Base-by-base conservation (phyloP, 768 basidiomycete genomes). In the Collybia nuda region DNA sequence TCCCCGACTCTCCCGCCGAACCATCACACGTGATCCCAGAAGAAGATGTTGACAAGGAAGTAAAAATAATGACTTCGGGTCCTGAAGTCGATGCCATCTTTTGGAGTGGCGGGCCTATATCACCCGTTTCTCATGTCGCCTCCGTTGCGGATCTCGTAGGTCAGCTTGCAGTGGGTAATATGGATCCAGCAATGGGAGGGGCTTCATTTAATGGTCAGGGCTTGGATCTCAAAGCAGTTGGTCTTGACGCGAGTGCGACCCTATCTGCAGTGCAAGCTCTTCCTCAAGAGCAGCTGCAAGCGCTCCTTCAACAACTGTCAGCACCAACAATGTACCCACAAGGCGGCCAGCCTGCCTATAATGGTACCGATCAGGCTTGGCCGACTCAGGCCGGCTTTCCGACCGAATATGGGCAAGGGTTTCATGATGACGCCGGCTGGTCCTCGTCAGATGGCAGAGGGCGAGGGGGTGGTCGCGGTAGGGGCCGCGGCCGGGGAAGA, bases 1-100 rank as follows among this genome's bases (percentile, higher is more conserved):
- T 92, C 58, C 91, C 91, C 39, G 88, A 91, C 43, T 80, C 84
- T 51, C 87, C 91, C 17, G 79, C 80, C 35, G 91, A 92, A 67
- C 84, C 86, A 22, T 64, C 79, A 17, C 65, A 68, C 53, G 72
- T 77, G 56, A 75, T 86, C 52, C 62, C 78, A 41, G 88, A 88
- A 56, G 89, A 88, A 56, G 85, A 90, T 57, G 74, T 82, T 50
- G 87, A 90, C 67, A 74, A 65, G 58, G 76, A 79, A 47, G 76
- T 80, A 57, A 77, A 75, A 61, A 63, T 69, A 42, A 92, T 93
- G 88, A 79, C 82, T 23, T 74, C 81, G 28, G 88, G 90, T 19
- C 72, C 80, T 18, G 86, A 88, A 46, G 76, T 82, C 50, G 85
- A 90, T 54, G 66, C 74, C 24, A 60, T 85, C 43, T 86, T 88